phyloP scores from a whole-genome alignment of 1,139 yeast species.

The Magnusiomyces starmeri region DNA sequence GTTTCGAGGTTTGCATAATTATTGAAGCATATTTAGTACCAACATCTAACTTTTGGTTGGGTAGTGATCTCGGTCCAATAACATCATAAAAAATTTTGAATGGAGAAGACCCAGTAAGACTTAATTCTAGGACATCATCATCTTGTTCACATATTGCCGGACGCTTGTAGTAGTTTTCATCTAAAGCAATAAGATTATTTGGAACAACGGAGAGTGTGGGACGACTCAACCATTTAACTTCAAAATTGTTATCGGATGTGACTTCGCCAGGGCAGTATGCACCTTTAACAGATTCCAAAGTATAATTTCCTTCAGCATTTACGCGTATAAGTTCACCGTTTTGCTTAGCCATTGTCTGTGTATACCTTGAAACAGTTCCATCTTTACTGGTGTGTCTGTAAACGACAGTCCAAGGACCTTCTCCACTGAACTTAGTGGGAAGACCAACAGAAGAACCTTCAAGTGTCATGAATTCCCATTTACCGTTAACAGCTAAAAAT shows the following conservation, averaged over 20 bases:
- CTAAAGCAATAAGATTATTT: conserved; percentile 22
- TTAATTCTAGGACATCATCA: conserved; percentile 45
- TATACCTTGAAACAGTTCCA: conserved; percentile 7
- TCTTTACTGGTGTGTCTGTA: conserved; percentile 29
- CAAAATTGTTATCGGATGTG: conserved; percentile 21
- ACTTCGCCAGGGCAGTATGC: conserved; percentile 64
- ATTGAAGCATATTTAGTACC: conserved; percentile 46
- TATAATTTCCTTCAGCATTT: conserved; percentile 55
- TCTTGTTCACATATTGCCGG: conserved; percentile 43
- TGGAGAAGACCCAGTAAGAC: conserved; percentile 55
- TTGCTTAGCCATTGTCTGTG: conserved; percentile 3
- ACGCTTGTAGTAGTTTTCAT: conserved; percentile 28
- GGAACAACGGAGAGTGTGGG: conserved; percentile 45
- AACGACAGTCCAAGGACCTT: conserved; percentile 42
- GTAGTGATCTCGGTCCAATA: conserved; percentile 50
- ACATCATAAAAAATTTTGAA: conserved; percentile 65
- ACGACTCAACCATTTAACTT: conserved; percentile 38
- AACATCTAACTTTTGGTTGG: conserved; percentile 39
- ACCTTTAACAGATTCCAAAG: conserved; percentile 51
- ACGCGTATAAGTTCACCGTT: conserved; percentile 38
- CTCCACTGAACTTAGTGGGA: conserved; percentile 52
- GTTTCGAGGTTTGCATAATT: conserved; percentile 31
- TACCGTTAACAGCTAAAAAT: conserved; percentile 38
- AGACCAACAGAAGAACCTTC: conserved; percentile 55
- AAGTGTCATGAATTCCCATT: conserved; percentile 24